Evolutionary conservation across 192 early-diverging fungal genomes (phyloP).

Genomic region (Podila horticola): DNA sequence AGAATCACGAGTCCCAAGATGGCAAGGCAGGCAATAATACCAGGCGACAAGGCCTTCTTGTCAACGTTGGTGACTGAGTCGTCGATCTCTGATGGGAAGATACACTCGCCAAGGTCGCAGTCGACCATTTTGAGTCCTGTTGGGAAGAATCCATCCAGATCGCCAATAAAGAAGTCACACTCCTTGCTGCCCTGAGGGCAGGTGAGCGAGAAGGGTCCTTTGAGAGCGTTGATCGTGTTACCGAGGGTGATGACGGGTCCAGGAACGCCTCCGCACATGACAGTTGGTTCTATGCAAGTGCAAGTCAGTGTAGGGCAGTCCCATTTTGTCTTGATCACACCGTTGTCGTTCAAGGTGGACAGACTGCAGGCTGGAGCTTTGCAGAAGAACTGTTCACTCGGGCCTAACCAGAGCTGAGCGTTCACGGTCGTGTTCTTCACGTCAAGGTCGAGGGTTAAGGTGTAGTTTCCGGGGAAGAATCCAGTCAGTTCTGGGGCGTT

Average conservation of each 20-base stretch:
- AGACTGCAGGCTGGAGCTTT: conserved; percentile 52
- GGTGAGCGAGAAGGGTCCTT: conserved; percentile 53
- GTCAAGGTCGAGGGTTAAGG: conserved; percentile 53
- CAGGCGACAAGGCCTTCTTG: conserved; percentile 7
- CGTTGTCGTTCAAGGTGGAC: conserved; percentile 19
- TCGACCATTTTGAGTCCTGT: conserved; percentile 57
- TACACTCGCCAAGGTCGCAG: conserved; percentile 70
- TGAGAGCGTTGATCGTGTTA: conserved; percentile 43
- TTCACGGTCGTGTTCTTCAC: conserved; percentile 28
- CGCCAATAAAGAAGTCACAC: conserved; percentile 56
- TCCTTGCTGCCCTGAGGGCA: conserved; percentile 52
- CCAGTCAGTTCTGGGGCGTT: conserved; percentile 35
- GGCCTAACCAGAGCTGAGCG: conserved; percentile 59
- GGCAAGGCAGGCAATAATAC: conserved; percentile 26
- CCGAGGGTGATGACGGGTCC: conserved; percentile 52
- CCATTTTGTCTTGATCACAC: conserved; percentile 35
- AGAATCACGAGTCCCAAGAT: conserved; percentile 36
- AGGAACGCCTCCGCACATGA: conserved; percentile 63
- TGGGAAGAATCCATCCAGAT: conserved; percentile 61
- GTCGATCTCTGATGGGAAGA: conserved; percentile 44
- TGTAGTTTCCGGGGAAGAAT: conserved; percentile 54
- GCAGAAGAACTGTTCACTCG: conserved; percentile 64
- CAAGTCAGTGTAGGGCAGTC: conserved; percentile 58
- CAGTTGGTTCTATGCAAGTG: conserved; percentile 53
- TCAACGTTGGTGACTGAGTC: neutral